phyloP scores from a whole-genome alignment of 345 rosid species.

The Erucastrum elatum region DNA sequence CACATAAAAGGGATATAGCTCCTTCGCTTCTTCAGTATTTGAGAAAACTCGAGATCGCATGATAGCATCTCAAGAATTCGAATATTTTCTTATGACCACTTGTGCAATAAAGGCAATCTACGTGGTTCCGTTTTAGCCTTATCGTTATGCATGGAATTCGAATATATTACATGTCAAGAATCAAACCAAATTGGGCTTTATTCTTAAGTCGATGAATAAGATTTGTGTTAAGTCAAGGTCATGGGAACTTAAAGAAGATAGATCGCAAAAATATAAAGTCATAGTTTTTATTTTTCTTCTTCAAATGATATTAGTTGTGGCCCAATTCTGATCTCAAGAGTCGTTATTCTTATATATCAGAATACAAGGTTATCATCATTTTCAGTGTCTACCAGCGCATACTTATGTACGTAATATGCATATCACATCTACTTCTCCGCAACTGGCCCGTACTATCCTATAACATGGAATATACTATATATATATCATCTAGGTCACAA shows the following conservation, averaged over 20 bases:
- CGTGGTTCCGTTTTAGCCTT: constrained; percentile 24
- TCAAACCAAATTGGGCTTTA: constrained; percentile 25
- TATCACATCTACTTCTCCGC: constrained; percentile 17
- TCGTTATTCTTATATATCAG: constrained; percentile 20
- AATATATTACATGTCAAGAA: constrained; percentile 20
- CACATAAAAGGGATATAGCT: background rate
- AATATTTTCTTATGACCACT: constrained; percentile 17
- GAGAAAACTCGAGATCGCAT: constrained; percentile 29
- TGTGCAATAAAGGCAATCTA: constrained; percentile 4
- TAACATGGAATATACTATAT: constrained; percentile 19
- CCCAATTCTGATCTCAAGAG: constrained; percentile 30
- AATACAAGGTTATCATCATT: constrained; percentile 30
- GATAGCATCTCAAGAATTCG: constrained; percentile 13
- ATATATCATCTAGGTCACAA: background rate
- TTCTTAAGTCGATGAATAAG: constrained; percentile 19
- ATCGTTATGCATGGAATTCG: constrained; percentile 32
- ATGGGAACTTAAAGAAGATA: constrained; percentile 3
- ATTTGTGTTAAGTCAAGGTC: constrained; percentile 25
- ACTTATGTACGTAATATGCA: constrained; percentile 17
- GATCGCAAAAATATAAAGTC: background rate
- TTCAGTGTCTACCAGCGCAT: constrained; percentile 24
- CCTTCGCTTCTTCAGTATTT: constrained; percentile 12
- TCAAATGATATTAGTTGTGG: background rate
- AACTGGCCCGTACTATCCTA: constrained; percentile 35
- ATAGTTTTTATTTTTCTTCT: background rate